Percentiles rank a stretch among this genome's conserved stretches.
phyloP scores from a whole-genome alignment of 1,139 yeast genomes.

The Pichia sp. region DNA sequence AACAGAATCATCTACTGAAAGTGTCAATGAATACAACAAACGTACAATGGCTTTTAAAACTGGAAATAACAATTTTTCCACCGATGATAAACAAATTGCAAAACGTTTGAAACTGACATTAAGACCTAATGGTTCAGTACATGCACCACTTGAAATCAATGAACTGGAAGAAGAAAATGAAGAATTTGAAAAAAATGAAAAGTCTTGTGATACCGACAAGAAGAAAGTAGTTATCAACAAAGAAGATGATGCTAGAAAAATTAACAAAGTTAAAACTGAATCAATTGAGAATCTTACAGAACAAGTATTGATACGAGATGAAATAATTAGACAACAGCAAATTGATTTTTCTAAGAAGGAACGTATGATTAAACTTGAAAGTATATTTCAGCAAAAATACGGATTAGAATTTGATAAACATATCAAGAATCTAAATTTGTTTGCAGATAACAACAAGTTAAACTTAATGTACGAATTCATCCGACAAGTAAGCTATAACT shows the following conservation, averaged over 20 bases:
- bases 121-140: conserved; percentile 2
- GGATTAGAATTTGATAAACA: conserved; percentile 20
- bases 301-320: not conserved
- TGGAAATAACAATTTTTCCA: not conserved
- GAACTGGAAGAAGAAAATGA: conserved; percentile 12
- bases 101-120: conserved; percentile 2
- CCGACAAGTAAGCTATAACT: conserved; percentile 21
- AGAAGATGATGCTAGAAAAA: too few relatives aligned
- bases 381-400: conserved; percentile 16
- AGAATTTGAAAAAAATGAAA: conserved; percentile 9
- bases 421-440: conserved; percentile 17
- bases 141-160: conserved; percentile 14
- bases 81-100: not conserved
- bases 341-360: not conserved
- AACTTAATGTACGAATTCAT: conserved; percentile 27
- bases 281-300: not conserved
- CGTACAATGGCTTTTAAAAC: not conserved
- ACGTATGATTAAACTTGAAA: not conserved
- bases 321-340: not conserved
- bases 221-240: not conserved
- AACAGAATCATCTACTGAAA: not conserved
- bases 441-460: conserved; percentile 22
- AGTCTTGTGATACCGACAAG: not conserved
- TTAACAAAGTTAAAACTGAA: not conserved
- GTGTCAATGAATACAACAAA: not conserved